A percentile compares a stretch with the other conserved stretches of the same genome.
phyloP scores from a whole-genome alignment of 140 eudicot species.

The Stevia rebaudiana region DNA sequence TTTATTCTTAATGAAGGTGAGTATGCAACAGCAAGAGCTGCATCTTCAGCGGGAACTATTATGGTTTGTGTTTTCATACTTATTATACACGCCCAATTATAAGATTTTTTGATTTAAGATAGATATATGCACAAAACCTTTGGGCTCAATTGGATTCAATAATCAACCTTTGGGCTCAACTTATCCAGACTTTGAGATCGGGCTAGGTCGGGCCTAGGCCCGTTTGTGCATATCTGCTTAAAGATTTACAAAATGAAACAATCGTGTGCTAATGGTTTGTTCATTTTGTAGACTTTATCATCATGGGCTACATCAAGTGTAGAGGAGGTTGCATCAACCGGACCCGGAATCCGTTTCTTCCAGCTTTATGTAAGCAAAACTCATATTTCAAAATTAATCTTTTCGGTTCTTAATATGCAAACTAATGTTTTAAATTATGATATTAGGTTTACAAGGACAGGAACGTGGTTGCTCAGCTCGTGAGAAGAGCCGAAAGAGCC shows the following conservation, averaged over 20 bases:
- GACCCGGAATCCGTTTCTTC: constrained; percentile 98
- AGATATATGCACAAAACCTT: background rate
- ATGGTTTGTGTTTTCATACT: constrained; percentile 48
- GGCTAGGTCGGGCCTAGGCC: background rate
- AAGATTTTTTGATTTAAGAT: background rate
- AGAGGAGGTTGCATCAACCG: constrained; percentile 61
- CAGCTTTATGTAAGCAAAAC: constrained; percentile 81
- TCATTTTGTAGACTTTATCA: constrained; percentile 27
- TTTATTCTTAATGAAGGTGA: constrained; percentile 58
- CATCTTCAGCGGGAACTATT: constrained; percentile 84
- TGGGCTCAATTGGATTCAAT: background rate
- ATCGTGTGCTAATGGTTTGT: background rate
- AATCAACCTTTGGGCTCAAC: background rate
- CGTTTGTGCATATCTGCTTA: background rate
- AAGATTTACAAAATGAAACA: background rate
- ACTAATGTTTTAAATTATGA: background rate
- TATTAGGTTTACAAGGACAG: constrained; percentile 91
- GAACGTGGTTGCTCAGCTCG: constrained; percentile 90
- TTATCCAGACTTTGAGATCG: background rate
- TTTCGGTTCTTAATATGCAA: background rate
- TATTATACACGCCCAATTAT: background rate
- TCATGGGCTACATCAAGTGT: constrained; percentile 75
- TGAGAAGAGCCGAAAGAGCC: constrained; percentile 93
- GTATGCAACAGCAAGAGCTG: constrained; percentile 98
- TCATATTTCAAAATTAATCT: background rate